phyloP scores from a whole-genome alignment of 345 rosid species.

The Pistacia vera region DNA sequence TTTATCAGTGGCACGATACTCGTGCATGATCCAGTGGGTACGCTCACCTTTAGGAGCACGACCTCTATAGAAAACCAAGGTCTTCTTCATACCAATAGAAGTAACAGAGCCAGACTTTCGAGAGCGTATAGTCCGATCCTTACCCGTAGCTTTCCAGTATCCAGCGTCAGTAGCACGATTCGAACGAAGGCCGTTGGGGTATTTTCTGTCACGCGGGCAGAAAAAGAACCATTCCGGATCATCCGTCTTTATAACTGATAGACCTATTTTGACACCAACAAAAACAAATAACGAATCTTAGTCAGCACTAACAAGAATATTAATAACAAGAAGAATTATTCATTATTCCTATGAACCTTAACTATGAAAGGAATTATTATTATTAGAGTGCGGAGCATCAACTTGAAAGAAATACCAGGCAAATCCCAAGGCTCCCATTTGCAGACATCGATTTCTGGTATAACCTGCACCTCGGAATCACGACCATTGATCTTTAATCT shows the following conservation, averaged over 20 bases:
- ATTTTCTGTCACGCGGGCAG: slow-evolving; percentile 87
- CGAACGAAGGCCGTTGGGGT: slow-evolving; percentile 92
- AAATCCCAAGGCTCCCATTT: slow-evolving; percentile 98
- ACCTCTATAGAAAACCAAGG: slow-evolving; percentile 83
- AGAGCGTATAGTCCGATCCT: slow-evolving; percentile 79
- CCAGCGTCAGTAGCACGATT: slow-evolving; percentile 97
- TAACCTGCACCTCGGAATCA: slow-evolving; percentile 70
- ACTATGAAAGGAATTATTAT: no score
- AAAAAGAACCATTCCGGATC: slow-evolving; percentile 99
- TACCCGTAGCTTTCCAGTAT: slow-evolving; percentile 96
- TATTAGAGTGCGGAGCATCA: not conserved
- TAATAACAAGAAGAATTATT: slow-evolving; percentile 6
- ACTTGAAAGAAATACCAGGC: slow-evolving; percentile 49
- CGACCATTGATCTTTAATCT: slow-evolving; percentile 86
- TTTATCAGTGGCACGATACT: slow-evolving; percentile 75
- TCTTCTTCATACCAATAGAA: slow-evolving; percentile 91
- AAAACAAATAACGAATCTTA: slow-evolving; percentile 10
- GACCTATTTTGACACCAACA: slow-evolving; percentile 33
- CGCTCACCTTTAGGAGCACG: slow-evolving; percentile 96
- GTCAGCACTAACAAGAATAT: not conserved
- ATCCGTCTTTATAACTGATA: slow-evolving; percentile 79
- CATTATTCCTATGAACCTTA: not conserved
- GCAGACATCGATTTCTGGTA: slow-evolving; percentile 89
- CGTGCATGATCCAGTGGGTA: slow-evolving; percentile 93
- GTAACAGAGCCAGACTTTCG: slow-evolving; percentile 40